Conservation (phyloP, 768 basidiomycete genomes). For the Lactarius pseudohatsudake region DNA sequence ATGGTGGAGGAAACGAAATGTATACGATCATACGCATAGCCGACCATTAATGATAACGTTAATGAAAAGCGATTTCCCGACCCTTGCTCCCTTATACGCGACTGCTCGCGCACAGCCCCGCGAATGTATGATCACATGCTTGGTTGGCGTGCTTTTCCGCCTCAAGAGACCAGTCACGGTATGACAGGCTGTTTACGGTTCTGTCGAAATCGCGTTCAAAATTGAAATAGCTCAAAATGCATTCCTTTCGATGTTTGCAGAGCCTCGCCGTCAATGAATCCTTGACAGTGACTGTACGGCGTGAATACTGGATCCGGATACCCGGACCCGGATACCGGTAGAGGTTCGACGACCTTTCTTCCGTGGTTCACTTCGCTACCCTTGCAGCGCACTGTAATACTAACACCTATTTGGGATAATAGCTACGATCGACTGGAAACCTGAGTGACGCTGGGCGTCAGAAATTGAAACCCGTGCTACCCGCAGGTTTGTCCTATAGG, state of each 20-base stretch:
- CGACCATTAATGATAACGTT: constrained; percentile 2
- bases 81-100: background rate
- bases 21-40: background rate
- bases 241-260: background rate
- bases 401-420: background rate
- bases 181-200: background rate
- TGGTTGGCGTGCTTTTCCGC: background rate
- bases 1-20: background rate
- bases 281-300: background rate
- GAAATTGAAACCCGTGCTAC: background rate
- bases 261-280: background rate
- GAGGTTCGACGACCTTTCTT: background rate
- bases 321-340: no score
- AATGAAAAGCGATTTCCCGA: constrained; percentile 5
- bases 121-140: no score
- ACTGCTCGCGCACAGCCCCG: background rate
- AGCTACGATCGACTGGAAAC: background rate
- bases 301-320: background rate
- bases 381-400: background rate
- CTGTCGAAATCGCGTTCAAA: background rate
- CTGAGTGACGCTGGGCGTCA: background rate
- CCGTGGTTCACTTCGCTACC: background rate
- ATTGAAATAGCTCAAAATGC: background rate
- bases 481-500: background rate
- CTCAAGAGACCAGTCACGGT: background rate